Evolutionary conservation across 1,284 basidiomycete species (phyloP).

Genomic region (Porodaedalea pini): DNA sequence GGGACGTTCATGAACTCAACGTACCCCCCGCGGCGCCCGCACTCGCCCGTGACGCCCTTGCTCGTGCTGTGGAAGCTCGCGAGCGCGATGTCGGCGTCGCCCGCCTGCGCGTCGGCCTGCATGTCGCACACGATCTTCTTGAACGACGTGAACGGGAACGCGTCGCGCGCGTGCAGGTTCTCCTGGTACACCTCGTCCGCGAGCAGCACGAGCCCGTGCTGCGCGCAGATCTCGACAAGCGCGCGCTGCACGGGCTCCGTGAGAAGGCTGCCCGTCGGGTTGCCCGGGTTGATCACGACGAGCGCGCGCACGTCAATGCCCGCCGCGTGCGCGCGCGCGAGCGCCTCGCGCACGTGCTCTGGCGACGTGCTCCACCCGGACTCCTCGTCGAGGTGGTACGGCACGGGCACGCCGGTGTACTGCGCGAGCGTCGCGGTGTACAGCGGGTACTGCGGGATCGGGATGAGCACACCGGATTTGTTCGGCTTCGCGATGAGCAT

Average conservation of each 20-base stretch:
- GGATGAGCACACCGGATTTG: constrained; percentile 82
- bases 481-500: constrained; percentile 67
- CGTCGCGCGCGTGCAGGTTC: constrained; percentile 73
- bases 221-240: constrained; percentile 79
- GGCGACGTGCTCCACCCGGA: constrained; percentile 86
- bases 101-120: neutral
- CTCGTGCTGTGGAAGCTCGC: constrained; percentile 95
- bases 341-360: constrained; percentile 61
- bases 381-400: constrained; percentile 86
- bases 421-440: constrained; percentile 94
- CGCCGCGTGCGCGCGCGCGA: constrained; percentile 64
- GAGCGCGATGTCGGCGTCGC: constrained; percentile 69
- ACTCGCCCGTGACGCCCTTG: constrained; percentile 92
- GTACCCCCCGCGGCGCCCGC: constrained; percentile 90
- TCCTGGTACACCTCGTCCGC: constrained; percentile 96
- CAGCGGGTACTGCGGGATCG: constrained; percentile 97
- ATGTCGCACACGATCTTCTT: constrained; percentile 76
- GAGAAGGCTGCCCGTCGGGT: constrained; percentile 87
- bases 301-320: constrained; percentile 74
- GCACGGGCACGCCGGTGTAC: constrained; percentile 75
- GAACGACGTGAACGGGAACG: constrained; percentile 85
- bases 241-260: constrained; percentile 66
- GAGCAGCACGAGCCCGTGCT: constrained; percentile 81
- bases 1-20: constrained; percentile 85
- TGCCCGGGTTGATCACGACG: constrained; percentile 95